Evolutionary conservation across 257 asterid species (phyloP).

Genomic region (Penstemon davidsonii): DNA sequence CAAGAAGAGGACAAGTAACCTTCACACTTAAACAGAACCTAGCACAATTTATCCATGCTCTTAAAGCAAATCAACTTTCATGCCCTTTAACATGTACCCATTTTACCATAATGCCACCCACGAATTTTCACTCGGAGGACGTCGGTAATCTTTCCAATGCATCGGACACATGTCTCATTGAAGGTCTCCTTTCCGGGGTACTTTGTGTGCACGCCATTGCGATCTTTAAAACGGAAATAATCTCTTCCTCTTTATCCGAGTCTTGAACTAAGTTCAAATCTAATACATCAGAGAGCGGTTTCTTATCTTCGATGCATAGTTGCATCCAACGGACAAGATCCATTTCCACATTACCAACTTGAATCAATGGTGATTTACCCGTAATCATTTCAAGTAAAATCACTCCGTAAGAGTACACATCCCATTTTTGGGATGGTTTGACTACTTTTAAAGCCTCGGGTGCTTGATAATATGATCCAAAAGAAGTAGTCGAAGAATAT

Average conservation of each 20-base stretch:
- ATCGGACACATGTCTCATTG: conserved; percentile 73
- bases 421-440: conserved; percentile 96
- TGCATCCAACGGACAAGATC: conserved; percentile 87
- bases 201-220: conserved; percentile 82
- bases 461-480: conserved; percentile 68
- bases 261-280: conserved; percentile 65
- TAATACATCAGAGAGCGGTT: conserved; percentile 70
- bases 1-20: conserved; percentile 38
- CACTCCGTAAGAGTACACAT: conserved; percentile 76
- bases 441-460: conserved; percentile 78
- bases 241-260: conserved; percentile 79
- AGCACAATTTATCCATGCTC: conserved; percentile 19
- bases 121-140: conserved; percentile 21
- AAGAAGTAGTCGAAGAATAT: conserved; percentile 47
- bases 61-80: conserved; percentile 26
- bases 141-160: conserved; percentile 57
- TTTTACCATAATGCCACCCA: conserved; percentile 1
- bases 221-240: conserved; percentile 69
- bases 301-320: conserved; percentile 82
- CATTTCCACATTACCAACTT: conserved; percentile 55
- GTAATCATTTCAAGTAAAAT: conserved; percentile 83
- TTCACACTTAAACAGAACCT: conserved; percentile 27
- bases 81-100: conserved; percentile 5
- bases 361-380: conserved; percentile 63
- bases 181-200: conserved; percentile 77